These are phyloP conservation scores for Taphrina betulina DNA, from an alignment of 1,139 yeast species.

Conservation along the genomic window DNA sequence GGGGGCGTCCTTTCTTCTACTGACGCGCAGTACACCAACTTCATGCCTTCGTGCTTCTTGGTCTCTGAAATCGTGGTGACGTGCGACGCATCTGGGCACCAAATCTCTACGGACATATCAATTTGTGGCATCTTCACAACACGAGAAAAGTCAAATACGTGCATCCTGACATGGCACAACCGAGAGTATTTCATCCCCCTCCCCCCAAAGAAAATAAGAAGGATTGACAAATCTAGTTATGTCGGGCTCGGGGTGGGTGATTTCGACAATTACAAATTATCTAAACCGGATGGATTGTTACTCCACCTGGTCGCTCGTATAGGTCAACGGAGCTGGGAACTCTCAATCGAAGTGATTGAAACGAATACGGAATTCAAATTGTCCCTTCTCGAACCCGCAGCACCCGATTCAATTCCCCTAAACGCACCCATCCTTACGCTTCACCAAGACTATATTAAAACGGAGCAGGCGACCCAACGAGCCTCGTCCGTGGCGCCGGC, in stretches of 20 bases:
- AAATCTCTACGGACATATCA: conserved; percentile 10
- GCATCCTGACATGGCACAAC: conserved; percentile 14
- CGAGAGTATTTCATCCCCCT: conserved; percentile 6
- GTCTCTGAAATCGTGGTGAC: conserved; percentile 17
- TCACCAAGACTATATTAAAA: too few relatives aligned
- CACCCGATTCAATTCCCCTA: too few relatives aligned
- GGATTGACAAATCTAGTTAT: conserved; percentile 3
- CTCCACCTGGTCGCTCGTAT: conserved; percentile 20
- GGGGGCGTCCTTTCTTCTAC: too few relatives aligned
- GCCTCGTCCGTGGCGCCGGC: too few relatives aligned
- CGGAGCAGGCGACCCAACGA: too few relatives aligned
- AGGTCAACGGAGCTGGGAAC: conserved; percentile 18
- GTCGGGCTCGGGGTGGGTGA: conserved; percentile 16
- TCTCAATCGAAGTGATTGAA: conserved; percentile 23
- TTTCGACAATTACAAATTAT: conserved; percentile 19
- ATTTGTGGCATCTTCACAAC: conserved; percentile 19
- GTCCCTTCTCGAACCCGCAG: conserved; percentile 20
- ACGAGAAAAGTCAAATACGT: conserved; percentile 4
- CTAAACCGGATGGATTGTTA: conserved; percentile 17
- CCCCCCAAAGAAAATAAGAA: neutral
- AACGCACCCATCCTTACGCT: too few relatives aligned
- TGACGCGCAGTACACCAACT: too few relatives aligned
- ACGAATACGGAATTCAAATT: conserved; percentile 23
- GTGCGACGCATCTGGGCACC: conserved; percentile 2
- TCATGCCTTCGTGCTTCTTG: conserved; percentile 12